Base-by-base conservation (phyloP, 2,329 filamentous ascomycete genomes). In the Trichoderma aggressivum region DNA sequence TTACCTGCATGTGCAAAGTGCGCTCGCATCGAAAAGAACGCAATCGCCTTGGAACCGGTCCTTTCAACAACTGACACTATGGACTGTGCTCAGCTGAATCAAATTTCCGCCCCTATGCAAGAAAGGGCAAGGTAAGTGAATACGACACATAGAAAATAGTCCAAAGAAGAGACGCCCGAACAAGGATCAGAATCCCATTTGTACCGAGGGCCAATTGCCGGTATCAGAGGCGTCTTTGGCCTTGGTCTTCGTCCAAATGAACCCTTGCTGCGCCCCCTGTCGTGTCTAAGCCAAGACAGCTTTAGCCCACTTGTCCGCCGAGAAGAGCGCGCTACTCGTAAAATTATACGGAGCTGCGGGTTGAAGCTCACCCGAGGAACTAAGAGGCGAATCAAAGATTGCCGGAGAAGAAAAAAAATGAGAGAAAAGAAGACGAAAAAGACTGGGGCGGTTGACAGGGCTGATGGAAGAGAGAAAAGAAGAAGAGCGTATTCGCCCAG, bases 341-440 rank as follows among this genome's bases (percentile, higher is more conserved):
- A 67, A 67, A 67, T 67, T 58, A 67, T 67, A 67, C 50, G 64
- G 64, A 60, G 64, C n/a, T n/a, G 34, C 64, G 64, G 62, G 53
- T 43, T 43, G 21, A 55, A 60, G 53, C 24, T 18, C 39, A 43
- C 47, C 62, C 64, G 28, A 32, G 30, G 32, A 24, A 39, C 36
- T 39, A 34, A 59, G 26, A 59, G 11, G 28, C 28, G 36, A 30
- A 59, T 24, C 10, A 26, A 39, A 30, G 50, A 59, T 59, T 18
- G 43, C 50, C 24, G 36, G 24, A 47, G 26, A 32, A 24, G 10
- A 36, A 50, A 59, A 30, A 26, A 28, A 14, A 28, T 50, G 39
- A 18, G 39, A 18, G 39, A 12, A 26, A 47, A 28, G 30, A 30
- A 32, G 10, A 5, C 30, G 16, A 11, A 34, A 67, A 58, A 39